Evolutionary conservation across 495 filamentous ascomycete species (phyloP), one percentile per base, ranked within the genome.

Genomic region (Xylaria flabelliformis): DNA sequence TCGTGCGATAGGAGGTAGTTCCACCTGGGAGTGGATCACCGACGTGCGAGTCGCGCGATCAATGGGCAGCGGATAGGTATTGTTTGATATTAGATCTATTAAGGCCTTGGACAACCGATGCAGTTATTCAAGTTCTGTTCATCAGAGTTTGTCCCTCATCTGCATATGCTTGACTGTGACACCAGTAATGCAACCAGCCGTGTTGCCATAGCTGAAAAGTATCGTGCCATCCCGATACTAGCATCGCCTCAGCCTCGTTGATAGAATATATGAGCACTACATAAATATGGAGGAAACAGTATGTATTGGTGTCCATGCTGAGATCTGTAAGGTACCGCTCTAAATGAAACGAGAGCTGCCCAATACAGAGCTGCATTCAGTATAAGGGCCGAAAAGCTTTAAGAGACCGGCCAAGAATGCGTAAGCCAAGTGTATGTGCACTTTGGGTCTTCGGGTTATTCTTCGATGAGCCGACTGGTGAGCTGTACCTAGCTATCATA

Each of bases 151-250:
- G 3, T 26, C 21, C 3, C 29, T 26, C 42, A 3, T 58, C 3
- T 26, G 8, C 51, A n/a, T 15, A 42, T n/a, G 29, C 12, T 59
- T 58, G 0, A 5, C 17, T 34, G 19, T 8, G 9, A 68, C n/a
- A n/a, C 50, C 24, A 42, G 48, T 24, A 5, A 68, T 21, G 17
- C 55, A 32, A 53, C 19, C 3, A 69, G 21, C 24, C 50, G 21
- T 69, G 67, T 69, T 62, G 67, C 26, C 41, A 69, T 69, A 61
- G 55, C 67, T 69, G 53, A 61, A 61, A 26, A 9, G 7, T 59
- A 69, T 58, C 53, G 17, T 59, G 51, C 39, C 36, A 69, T 59
- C 9, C 39, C 3, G 41, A 39, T 6, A 39, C 5, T 39, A 32
- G 39, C 24, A 34, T 50, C 5, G 17, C 67, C 34, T 61, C 55